A percentile compares a stretch with the other conserved stretches of the same genome.
Evolutionary conservation across 163 green algal genomes (phyloP).

Genomic region (Scenedesmus sp.): DNA sequence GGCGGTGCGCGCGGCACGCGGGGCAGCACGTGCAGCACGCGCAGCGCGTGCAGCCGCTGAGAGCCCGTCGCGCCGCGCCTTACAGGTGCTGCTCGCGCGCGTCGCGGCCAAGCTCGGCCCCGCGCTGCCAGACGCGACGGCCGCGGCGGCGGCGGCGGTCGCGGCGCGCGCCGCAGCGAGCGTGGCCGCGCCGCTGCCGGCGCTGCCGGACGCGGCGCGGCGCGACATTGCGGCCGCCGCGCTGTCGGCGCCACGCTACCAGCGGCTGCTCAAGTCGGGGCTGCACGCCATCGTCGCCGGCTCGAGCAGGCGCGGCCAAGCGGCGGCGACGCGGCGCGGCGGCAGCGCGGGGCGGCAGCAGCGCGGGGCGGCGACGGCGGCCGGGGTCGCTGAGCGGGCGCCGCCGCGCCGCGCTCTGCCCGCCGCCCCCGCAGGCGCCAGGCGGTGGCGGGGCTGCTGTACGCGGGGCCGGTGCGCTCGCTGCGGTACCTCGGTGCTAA

Average conservation of each 20-base stretch:
- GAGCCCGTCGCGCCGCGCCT: background rate
- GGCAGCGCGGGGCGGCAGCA: no score
- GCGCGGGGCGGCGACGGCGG: no score
- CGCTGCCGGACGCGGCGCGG: background rate
- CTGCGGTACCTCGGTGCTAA: constrained; percentile 53
- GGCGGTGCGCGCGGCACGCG: background rate
- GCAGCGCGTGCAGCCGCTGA: background rate
- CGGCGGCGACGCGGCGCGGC: background rate
- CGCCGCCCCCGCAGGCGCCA: constrained; percentile 49
- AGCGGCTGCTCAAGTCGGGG: constrained; percentile 21
- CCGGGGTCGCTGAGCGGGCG: no score
- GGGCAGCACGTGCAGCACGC: no score
- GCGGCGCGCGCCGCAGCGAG: background rate
- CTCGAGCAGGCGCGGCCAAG: constrained; percentile 15
- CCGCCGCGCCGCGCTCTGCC: background rate
- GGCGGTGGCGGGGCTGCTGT: constrained; percentile 50
- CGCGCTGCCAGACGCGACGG: background rate
- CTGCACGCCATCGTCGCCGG: constrained; percentile 24
- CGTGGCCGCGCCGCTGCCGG: constrained; percentile 1
- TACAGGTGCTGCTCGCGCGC: constrained; percentile 30
- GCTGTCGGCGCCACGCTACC: background rate
- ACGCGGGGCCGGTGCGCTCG: constrained; percentile 54
- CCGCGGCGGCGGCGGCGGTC: constrained; percentile 10
- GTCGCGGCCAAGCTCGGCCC: constrained; percentile 14
- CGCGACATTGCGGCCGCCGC: constrained; percentile 29